Base-by-base conservation (phyloP, 352 stramenopile genomes). In the Phytophthora multivora region DNA sequence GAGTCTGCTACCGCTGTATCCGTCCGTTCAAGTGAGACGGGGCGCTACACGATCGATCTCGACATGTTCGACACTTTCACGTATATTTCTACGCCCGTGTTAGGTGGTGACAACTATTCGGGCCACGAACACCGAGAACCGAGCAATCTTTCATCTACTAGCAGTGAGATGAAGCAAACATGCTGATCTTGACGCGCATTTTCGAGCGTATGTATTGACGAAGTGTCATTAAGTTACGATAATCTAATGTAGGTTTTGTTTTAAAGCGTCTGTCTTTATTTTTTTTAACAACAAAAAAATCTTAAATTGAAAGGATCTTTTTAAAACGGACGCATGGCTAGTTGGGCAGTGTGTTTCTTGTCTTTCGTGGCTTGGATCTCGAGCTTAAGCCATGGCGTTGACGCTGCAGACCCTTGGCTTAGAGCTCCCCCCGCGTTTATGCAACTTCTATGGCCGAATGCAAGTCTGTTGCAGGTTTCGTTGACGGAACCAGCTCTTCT, bases 61-160 rank as follows among this genome's bases (percentile, higher is more conserved):
- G 71, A 80, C 50, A 73, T 77, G 68, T 81, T 80, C 52, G 72
- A 81, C 51, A 75, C 71, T 49, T 81, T 79, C 66, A 78, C 69
- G 45, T 76, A 63, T 45, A 76, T 84, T 63, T 80, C 73, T n/a
- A 84, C 75, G 57, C 75, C 72, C 8, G 72, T 82, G 51, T 52
- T 83, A 40, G 66, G 70, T 10, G 70, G 58, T 43, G 63, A 74
- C 38, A 59, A 67, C 41, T 63, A 67, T 21, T 47, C 51, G 15
- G 43, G 58, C 10, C 49, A 71, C 21, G 59, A 73, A n/a, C 59
- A 59, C n/a, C 65, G 59, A 15, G 64, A 68, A 28, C 51, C 64
- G 19, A 68, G 51, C 64, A 68, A 60, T 33, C 25, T 71, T n/a
- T 71, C 63, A 6, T 67, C 63, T 11, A 36, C 31, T 33, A 66